Percentiles rank a stretch among this genome's conserved stretches.
Evolutionary conservation across 768 basidiomycete species (phyloP).

Genomic region (Crepidotus variabilis): DNA sequence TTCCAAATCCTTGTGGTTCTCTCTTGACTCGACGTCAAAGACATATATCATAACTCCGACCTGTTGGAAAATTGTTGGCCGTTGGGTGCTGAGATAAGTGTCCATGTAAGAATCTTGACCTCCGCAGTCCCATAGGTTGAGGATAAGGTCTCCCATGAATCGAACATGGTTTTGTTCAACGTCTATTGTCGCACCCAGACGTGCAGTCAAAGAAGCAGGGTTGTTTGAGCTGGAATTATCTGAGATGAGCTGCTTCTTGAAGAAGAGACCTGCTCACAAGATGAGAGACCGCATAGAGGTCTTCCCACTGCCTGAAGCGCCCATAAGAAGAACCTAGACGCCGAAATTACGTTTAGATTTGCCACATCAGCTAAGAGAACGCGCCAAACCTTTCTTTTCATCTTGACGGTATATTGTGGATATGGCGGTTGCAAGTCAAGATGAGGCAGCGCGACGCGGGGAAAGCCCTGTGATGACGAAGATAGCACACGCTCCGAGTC

Average conservation of each 20-base stretch:
- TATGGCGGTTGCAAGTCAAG: constrained; percentile 6
- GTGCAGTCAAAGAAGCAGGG: constrained; percentile 84
- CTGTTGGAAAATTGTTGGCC: constrained; percentile 93
- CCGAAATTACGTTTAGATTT: constrained; percentile 14
- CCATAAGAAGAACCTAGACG: constrained; percentile 91
- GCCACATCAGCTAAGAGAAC: constrained; percentile 10
- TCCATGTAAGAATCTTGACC: constrained; percentile 99
- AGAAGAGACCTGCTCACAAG: constrained; percentile 60
- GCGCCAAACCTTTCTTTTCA: constrained; percentile 60
- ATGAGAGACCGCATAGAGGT: constrained; percentile 99
- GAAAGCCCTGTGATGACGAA: constrained; percentile 16
- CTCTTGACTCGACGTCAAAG: constrained; percentile 89
- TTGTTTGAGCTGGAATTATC: constrained; percentile 76
- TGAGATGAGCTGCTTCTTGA: constrained; percentile 1
- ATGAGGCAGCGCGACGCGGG: constrained; percentile 10
- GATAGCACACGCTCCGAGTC: not conserved
- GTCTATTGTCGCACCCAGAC: constrained; percentile 95
- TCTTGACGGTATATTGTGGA: constrained; percentile 21
- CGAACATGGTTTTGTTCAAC: constrained; percentile 97
- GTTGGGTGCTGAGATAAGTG: constrained; percentile 88
- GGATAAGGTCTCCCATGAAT: constrained; percentile 92
- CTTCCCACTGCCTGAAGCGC: constrained; percentile 90
- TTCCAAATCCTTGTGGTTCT: constrained; percentile 80
- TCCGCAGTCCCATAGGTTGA: constrained; percentile 98
- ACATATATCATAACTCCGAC: constrained; percentile 99